Conservation (phyloP, 2,329 filamentous ascomycete genomes). For the Monosporascus ibericus region DNA sequence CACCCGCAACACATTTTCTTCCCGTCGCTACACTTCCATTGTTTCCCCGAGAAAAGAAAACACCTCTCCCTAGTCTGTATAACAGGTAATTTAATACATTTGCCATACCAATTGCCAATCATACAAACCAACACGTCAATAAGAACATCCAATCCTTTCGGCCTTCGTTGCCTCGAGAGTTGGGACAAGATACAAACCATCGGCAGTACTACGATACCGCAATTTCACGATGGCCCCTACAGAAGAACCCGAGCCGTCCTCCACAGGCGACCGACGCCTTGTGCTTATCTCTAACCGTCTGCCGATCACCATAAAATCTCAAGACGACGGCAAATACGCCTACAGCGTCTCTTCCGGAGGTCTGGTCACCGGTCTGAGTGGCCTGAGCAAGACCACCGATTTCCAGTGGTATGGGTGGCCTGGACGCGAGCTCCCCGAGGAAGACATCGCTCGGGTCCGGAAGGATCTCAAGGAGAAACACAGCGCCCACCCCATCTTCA, state of each 20-base stretch:
- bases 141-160: neutral
- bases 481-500: constrained; percentile 84
- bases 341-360: constrained; percentile 97
- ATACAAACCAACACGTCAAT: too few relatives aligned
- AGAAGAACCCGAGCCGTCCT: constrained; percentile 13
- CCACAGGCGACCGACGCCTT: constrained; percentile 39
- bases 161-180: neutral
- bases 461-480: constrained; percentile 80
- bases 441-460: constrained; percentile 69
- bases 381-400: constrained; percentile 82
- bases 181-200: neutral
- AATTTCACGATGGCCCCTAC: constrained; percentile 14
- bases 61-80: too few relatives aligned
- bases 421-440: constrained; percentile 82
- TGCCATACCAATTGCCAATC: too few relatives aligned
- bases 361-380: constrained; percentile 87
- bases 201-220: too few relatives aligned
- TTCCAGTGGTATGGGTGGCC: constrained; percentile 99
- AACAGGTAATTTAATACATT: too few relatives aligned
- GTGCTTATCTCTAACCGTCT: constrained; percentile 91
- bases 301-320: constrained; percentile 93
- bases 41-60: too few relatives aligned
- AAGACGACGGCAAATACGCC: constrained; percentile 83
- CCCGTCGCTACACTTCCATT: too few relatives aligned
- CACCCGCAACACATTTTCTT: too few relatives aligned